Evolutionary conservation across 2,329 filamentous ascomycete species (phyloP), one percentile per base, ranked within the genome.

Genomic region (Fusarium hainanense): DNA sequence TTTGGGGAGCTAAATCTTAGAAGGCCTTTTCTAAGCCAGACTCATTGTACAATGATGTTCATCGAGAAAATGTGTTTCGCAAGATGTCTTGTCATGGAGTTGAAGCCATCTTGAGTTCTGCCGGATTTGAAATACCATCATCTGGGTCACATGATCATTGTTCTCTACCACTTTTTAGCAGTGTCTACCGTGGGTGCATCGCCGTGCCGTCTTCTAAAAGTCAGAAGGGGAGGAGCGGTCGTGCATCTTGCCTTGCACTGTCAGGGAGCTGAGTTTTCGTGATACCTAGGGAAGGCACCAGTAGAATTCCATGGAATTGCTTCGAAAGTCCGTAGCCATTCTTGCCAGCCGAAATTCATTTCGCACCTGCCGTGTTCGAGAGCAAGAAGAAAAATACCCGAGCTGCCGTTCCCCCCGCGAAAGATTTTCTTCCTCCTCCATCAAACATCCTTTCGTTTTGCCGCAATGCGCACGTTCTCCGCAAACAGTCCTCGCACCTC

Each of bases 1-100:
- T 18, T 18, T 18, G 0, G 5, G 1, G 2, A 1, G 8, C 16
- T 34, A 5, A 34, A 6, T 18, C 9, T 11, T 18, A 18, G 16
- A 11, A 11, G 5, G n/a, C 1, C 18, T 4, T 11, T n/a, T 7
- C 1, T n/a, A 1, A n/a, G 18, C 1, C 16, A 11, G 5, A n/a
- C 5, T 4, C 9, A 11, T 37, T n/a, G 5, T n/a, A 11, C 0
- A n/a, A 11, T 2, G 34, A 1, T 16, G 3, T 37, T 11, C 16
- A 37, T 37, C 9, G 5, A 34, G 4, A 18, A n/a, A n/a, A n/a
- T n/a, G n/a, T n/a, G n/a, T n/a, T n/a, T n/a, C n/a, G n/a, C n/a
- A n/a, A n/a, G n/a, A n/a, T n/a, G n/a, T n/a, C n/a, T n/a, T n/a
- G n/a, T n/a, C n/a, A n/a, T n/a, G n/a, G n/a, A n/a, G n/a, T n/a